Percentiles rank a stretch among this genome's conserved stretches.
Evolutionary conservation across 2,329 filamentous ascomycete genomes (phyloP).

Genomic region (Blastomyces percursus): DNA sequence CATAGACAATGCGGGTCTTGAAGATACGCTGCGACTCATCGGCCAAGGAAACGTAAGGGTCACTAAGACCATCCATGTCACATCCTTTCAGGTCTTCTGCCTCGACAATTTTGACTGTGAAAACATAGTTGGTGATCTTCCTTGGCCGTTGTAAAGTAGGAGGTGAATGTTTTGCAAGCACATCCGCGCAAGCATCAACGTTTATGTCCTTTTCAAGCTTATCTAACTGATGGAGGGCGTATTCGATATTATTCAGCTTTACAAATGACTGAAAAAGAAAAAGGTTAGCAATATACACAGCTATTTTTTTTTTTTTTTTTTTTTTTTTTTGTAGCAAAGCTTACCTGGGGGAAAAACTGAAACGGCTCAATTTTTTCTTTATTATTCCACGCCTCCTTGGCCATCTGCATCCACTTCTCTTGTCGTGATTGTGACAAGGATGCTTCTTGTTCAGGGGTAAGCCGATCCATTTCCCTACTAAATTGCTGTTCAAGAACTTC

Average conservation of each 20-base stretch:
- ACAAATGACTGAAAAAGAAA: conserved; percentile 63
- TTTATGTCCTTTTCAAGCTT: conserved; percentile 82
- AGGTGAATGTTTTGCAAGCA: conserved; percentile 64
- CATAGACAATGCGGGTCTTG: conserved; percentile 86
- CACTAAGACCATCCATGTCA: conserved; percentile 84
- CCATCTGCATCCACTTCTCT: conserved; percentile 85
- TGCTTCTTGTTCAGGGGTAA: conserved; percentile 76
- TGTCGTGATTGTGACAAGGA: conserved; percentile 68
- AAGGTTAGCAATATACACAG: conserved; percentile 1
- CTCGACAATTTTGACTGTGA: conserved; percentile 97
- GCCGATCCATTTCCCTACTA: conserved; percentile 80
- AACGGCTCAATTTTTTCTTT: conserved; percentile 94
- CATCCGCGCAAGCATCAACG: conserved; percentile 76
- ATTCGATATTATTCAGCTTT: conserved; percentile 96
- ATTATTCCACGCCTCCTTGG: conserved; percentile 82
- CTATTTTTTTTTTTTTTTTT: conserved; percentile 8
- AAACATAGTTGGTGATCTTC: conserved; percentile 79
- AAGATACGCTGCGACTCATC: conserved; percentile 94
- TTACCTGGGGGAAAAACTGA: conserved; percentile 85
- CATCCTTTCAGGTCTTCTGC: conserved; percentile 97
- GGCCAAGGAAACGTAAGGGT: conserved; percentile 92
- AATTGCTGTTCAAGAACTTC: conserved; percentile 82
- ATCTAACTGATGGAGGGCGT: conserved; percentile 83
- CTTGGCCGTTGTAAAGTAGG: conserved; percentile 56
- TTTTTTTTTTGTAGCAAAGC: conserved; percentile 19